A percentile compares a stretch with the other conserved stretches of the same genome.
These are phyloP conservation scores for Malbranchea zuffiana DNA, from an alignment of 2,329 filamentous ascomycete species.

Conservation along the genomic window DNA sequence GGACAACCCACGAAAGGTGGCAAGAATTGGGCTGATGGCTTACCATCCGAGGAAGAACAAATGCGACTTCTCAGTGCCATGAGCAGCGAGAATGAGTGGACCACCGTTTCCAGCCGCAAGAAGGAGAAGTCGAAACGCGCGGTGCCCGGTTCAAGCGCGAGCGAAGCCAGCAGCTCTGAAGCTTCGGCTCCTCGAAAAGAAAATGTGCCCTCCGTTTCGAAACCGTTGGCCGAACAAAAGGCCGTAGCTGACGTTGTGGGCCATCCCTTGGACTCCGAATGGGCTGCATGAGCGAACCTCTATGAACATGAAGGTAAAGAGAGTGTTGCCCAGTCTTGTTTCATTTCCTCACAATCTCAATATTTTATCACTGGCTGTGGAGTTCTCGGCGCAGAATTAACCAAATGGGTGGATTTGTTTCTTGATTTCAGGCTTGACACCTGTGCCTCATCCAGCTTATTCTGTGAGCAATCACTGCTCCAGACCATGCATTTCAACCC, in stretches of 20 bases:
- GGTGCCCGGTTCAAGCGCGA: constrained; percentile 34
- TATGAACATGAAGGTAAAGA: too few species aligned
- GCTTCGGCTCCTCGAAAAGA: neutral
- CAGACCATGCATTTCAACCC: too few species aligned
- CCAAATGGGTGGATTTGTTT: too few species aligned
- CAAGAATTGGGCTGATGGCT: constrained; percentile 37
- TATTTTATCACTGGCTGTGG: too few species aligned
- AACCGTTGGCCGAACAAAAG: constrained; percentile 21
- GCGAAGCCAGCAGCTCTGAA: constrained; percentile 28
- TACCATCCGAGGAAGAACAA: constrained; percentile 53
- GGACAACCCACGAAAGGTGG: too few species aligned
- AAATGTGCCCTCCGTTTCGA: constrained; percentile 16
- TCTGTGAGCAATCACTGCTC: too few species aligned
- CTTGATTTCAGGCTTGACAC: too few species aligned
- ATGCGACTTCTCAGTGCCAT: constrained; percentile 41
- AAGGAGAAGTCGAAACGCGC: constrained; percentile 42
- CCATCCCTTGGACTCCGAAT: constrained; percentile 37
- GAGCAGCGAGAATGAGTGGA: constrained; percentile 47
- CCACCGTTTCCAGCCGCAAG: constrained; percentile 48
- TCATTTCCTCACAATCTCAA: too few species aligned
- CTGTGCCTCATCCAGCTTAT: too few species aligned
- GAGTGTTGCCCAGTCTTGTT: too few species aligned
- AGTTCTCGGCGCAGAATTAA: too few species aligned
- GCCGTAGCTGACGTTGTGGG: constrained; percentile 20
- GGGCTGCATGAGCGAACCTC: constrained; percentile 26